These are phyloP conservation scores for Lagenidium sp. DNA, from an alignment of 352 stramenopile genomes.

Conservation along the genomic window DNA sequence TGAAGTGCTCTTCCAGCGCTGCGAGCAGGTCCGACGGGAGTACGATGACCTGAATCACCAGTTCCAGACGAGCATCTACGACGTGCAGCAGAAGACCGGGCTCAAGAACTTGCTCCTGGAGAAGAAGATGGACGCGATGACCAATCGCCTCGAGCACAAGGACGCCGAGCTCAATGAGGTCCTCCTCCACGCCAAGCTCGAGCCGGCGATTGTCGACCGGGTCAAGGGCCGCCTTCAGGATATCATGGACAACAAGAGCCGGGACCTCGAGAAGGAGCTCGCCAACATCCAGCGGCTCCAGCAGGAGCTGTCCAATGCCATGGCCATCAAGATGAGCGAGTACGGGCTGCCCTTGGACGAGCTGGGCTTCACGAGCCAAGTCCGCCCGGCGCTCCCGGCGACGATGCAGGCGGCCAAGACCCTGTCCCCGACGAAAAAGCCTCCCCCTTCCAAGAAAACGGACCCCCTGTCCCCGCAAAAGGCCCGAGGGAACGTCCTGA, in stretches of 20 bases:
- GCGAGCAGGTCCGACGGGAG: slow-evolving; percentile 78
- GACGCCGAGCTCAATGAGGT: slow-evolving; percentile 91
- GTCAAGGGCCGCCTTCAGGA: slow-evolving; percentile 85
- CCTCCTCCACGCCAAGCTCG: slow-evolving; percentile 86
- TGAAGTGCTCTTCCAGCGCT: slow-evolving; percentile 89
- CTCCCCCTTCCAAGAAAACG: slow-evolving; percentile 1
- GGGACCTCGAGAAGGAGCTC: slow-evolving; percentile 81
- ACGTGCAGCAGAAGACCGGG: slow-evolving; percentile 90
- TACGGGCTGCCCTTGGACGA: slow-evolving; percentile 88
- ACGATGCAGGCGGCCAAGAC: slow-evolving; percentile 4
- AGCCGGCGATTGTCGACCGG: slow-evolving; percentile 69
- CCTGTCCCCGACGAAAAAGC: background rate
- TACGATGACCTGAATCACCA: slow-evolving; percentile 83
- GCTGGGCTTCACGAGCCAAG: slow-evolving; percentile 54
- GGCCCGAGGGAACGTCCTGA: slow-evolving; percentile 5
- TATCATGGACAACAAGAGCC: slow-evolving; percentile 86
- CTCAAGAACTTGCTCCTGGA: slow-evolving; percentile 94
- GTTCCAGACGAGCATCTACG: slow-evolving; percentile 87
- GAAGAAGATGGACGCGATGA: slow-evolving; percentile 88
- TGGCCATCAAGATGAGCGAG: slow-evolving; percentile 85
- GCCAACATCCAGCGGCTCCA: slow-evolving; percentile 63
- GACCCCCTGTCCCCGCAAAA: slow-evolving; percentile 1
- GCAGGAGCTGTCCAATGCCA: slow-evolving; percentile 69
- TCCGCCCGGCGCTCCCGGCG: slow-evolving; percentile 8
- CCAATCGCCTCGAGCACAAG: slow-evolving; percentile 81